Conservation (phyloP, 2,329 filamentous ascomycete species). For the Pezicula carpinea region DNA sequence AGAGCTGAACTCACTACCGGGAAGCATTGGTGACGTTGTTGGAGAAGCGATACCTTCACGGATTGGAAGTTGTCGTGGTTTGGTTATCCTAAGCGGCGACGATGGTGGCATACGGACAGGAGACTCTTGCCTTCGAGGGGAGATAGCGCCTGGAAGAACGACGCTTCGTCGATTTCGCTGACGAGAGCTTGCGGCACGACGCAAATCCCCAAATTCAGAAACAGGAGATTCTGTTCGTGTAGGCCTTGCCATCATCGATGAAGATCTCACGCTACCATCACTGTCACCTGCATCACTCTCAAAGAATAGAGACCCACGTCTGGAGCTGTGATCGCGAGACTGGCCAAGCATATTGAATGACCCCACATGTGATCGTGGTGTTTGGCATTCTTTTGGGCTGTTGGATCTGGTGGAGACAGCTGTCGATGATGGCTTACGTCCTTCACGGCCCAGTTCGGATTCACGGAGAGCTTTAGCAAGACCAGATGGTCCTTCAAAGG, state of each 20-base stretch:
- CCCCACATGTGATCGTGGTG: conserved; percentile 76
- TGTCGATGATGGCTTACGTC: conserved; percentile 45
- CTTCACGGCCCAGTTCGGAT: conserved; percentile 27
- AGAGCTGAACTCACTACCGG: conserved; percentile 76
- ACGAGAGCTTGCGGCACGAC: conserved; percentile 70
- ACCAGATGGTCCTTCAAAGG: conserved; percentile 53
- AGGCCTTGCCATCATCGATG: conserved; percentile 66
- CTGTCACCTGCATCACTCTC: conserved; percentile 80
- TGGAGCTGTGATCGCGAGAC: conserved; percentile 52
- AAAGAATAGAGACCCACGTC: conserved; percentile 72
- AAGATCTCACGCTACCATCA: conserved; percentile 81
- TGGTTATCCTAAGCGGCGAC: conserved; percentile 80
- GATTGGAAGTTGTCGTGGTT: conserved; percentile 62
- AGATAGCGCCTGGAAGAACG: conserved; percentile 73
- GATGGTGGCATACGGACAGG: conserved; percentile 74
- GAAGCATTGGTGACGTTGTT: conserved; percentile 82
- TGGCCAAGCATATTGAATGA: conserved; percentile 51
- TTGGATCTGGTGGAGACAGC: conserved; percentile 73
- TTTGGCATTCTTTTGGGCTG: conserved; percentile 87
- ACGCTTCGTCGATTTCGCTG: conserved; percentile 85
- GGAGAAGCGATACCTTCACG: conserved; percentile 73
- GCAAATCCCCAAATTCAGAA: conserved; percentile 75
- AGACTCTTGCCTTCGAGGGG: conserved; percentile 81
- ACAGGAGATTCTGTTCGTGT: conserved; percentile 83
- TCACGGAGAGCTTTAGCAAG: conserved; percentile 48